Base-by-base conservation (phyloP, 2,329 filamentous ascomycete genomes). In the Anthostomella pinea region DNA sequence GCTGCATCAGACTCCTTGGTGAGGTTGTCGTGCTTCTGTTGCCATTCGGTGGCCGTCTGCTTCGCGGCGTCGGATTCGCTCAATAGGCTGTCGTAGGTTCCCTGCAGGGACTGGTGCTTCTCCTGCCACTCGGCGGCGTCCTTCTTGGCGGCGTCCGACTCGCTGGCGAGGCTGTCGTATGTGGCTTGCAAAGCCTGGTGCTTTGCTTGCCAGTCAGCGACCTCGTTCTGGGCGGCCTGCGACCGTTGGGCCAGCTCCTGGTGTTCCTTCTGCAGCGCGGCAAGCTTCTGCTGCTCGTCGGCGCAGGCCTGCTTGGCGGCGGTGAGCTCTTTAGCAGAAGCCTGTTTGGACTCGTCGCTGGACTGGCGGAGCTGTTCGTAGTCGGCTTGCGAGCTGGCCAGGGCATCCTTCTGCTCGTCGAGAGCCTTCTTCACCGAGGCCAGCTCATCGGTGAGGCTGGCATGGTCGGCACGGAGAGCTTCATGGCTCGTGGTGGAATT, bases 401-500 rank as follows among this genome's bases (percentile, higher is more conserved):
- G 35, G 3, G 43, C 39, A 5, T 41, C 44, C 19, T 49, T 49
- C 30, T 56, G 46, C 32, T 54, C 47, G 3, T 48, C 49, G 8
- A 49, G 35, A 22, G 41, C 42, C 16, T 46, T 35, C 41, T 52
- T 54, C 19, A 46, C 39, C 9, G 49, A 46, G 10, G 33, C 41
- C 9, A 59, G 38, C 38, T 58, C 53, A n/a, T 51, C 47, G 2
- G 38, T 32, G 11, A 54, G 43, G 31, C 51, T 52, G 36, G n/a
- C 35, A 18, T 53, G 48, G 20, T 52, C 49, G 19, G 39, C 46
- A 34, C 64, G 52, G 8, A 63, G 51, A 16, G 54, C 38, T 25
- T 56, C 53, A 22, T 62, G 57, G 39, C 62, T 61, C 39, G 60
- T 45, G 18, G 43, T 44, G n/a, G 56, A 55, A 29, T 62, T 58